A percentile compares a stretch with the other conserved stretches of the same genome.
phyloP scores from a whole-genome alignment of 2,329 filamentous ascomycete species.

The Monosporascus sp. region DNA sequence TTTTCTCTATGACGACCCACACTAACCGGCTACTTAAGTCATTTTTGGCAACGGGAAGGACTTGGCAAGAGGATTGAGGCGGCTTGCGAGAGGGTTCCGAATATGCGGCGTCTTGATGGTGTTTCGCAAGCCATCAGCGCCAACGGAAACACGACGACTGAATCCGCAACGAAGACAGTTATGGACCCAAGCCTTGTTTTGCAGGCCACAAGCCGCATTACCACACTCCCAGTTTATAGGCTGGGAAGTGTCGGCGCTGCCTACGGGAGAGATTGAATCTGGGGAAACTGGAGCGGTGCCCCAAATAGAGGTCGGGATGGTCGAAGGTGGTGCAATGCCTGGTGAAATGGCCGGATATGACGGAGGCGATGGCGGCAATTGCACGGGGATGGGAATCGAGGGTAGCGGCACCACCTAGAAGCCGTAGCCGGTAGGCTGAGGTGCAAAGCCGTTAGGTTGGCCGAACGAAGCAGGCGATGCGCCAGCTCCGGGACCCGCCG shows the following conservation, averaged over 20 bases:
- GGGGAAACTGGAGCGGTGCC: not conserved
- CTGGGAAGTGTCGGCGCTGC: not conserved
- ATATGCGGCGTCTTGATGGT: too few species aligned
- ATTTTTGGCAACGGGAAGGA: not conserved
- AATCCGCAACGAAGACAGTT: too few species aligned
- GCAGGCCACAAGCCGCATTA: not conserved
- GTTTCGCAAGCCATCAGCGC: too few species aligned
- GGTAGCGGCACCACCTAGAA: slow-evolving; percentile 36
- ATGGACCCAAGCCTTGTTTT: not conserved
- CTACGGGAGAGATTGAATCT: not conserved
- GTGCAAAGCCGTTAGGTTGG: slow-evolving; percentile 82
- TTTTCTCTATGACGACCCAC: not conserved
- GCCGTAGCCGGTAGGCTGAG: slow-evolving; percentile 78
- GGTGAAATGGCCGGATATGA: not conserved
- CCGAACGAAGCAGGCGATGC: slow-evolving; percentile 63
- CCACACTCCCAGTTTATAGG: not conserved
- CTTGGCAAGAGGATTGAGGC: too few species aligned
- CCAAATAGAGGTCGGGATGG: not conserved
- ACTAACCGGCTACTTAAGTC: not conserved
- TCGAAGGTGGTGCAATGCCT: not conserved
- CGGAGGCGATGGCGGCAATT: not conserved
- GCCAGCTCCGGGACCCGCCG: slow-evolving; percentile 67
- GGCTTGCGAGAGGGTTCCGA: too few species aligned
- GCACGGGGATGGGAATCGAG: not conserved
- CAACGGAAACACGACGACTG: too few species aligned